Conservation (phyloP, 441 rosid genomes). For the Erodium chrysanthum region DNA sequence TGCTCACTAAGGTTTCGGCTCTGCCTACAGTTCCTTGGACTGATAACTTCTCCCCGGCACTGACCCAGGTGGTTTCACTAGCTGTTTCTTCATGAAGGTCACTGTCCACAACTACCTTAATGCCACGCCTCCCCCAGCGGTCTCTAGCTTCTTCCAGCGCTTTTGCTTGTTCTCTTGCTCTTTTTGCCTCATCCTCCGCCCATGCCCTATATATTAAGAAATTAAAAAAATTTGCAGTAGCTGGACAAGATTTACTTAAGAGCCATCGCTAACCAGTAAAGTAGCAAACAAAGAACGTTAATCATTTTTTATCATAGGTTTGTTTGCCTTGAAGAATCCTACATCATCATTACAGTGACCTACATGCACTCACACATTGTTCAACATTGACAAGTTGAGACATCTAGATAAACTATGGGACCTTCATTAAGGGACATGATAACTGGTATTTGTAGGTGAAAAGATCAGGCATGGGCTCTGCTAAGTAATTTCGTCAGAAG, state of each 20-base stretch:
- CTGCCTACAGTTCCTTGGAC: conserved; percentile 54
- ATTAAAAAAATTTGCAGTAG: conserved; percentile 13
- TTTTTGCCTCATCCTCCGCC: conserved; percentile 92
- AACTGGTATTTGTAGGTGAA: background rate
- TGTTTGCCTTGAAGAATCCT: background rate
- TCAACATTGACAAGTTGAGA: background rate
- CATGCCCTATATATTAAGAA: conserved; percentile 41
- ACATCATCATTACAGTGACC: background rate
- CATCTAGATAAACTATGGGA: background rate
- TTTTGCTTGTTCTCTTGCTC: conserved; percentile 74
- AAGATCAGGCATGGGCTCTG: background rate
- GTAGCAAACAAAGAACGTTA: background rate
- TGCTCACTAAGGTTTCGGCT: conserved; percentile 45
- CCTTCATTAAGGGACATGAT: no score
- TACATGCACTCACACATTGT: background rate
- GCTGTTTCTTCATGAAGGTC: conserved; percentile 65
- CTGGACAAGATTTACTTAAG: background rate
- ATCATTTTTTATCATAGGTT: background rate
- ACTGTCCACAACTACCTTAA: conserved; percentile 67
- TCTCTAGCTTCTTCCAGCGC: conserved; percentile 77
- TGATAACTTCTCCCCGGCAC: conserved; percentile 37
- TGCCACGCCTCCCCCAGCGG: conserved; percentile 74
- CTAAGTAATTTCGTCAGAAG: no score
- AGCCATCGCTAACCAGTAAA: background rate
- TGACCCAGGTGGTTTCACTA: conserved; percentile 48